Evolutionary conservation across 306 rosid species (phyloP).

Genomic region (Dalbergia cochinchinensis): DNA sequence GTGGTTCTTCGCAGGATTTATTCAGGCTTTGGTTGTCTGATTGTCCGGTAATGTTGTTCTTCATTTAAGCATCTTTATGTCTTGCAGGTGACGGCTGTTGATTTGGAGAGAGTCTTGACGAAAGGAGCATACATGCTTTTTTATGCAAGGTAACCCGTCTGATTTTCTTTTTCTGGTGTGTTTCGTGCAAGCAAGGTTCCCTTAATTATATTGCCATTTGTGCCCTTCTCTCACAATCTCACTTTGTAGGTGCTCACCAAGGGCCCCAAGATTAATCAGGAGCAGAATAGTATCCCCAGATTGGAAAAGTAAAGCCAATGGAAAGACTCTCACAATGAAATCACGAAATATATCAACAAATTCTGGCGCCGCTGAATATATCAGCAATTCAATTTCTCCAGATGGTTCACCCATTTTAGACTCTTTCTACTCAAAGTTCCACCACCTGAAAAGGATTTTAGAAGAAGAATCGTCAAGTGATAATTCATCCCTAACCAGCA

Average conservation of each 20-base stretch:
- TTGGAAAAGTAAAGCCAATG: constrained; percentile 57
- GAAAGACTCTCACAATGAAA: constrained; percentile 52
- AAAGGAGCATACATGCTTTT: constrained; percentile 97
- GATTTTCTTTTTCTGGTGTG: neutral
- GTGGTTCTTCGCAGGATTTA: neutral
- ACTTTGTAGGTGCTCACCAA: constrained; percentile 81
- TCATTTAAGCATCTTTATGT: constrained; percentile 29
- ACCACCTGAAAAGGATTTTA: constrained; percentile 59
- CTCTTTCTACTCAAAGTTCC: constrained; percentile 59
- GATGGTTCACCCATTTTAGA: constrained; percentile 53
- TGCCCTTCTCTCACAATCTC: constrained; percentile 39
- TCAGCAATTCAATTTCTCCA: constrained; percentile 43
- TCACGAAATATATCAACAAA: constrained; percentile 43
- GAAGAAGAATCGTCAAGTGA: constrained; percentile 94
- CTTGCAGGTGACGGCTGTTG: constrained; percentile 80
- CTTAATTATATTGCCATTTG: constrained; percentile 27
- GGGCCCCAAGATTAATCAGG: constrained; percentile 87
- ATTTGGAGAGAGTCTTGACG: constrained; percentile 74
- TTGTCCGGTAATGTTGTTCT: neutral
- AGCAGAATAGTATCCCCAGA: constrained; percentile 61
- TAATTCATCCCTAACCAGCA: constrained; percentile 83
- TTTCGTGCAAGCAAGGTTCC: neutral
- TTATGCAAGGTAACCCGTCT: constrained; percentile 76
- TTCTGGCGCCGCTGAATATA: constrained; percentile 48
- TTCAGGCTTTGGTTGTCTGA: neutral